Evolutionary conservation across 208 protist species (phyloP).

Genomic region (Acanthamoeba rhysodes): DNA sequence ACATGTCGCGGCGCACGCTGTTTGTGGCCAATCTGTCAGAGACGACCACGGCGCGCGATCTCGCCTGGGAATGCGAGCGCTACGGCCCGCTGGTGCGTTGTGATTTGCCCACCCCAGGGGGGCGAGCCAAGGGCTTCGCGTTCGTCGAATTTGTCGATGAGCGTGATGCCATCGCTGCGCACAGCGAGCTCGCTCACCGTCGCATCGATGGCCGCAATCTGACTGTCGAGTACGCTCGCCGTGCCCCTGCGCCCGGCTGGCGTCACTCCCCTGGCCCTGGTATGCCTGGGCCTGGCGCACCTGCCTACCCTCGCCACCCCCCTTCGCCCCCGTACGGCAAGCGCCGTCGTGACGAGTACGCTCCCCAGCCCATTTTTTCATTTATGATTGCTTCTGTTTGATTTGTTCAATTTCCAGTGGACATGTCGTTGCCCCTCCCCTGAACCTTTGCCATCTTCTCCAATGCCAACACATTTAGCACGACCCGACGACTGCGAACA

Average conservation of each 20-base stretch:
- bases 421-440: background rate
- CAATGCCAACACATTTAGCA: background rate
- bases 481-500: background rate
- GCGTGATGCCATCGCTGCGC: slow-evolving; percentile 49
- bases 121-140: slow-evolving; percentile 41
- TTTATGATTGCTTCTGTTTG: background rate
- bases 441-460: background rate
- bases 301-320: slow-evolving; percentile 4
- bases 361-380: background rate
- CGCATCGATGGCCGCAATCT: slow-evolving; percentile 38
- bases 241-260: slow-evolving; percentile 60
- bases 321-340: slow-evolving; percentile 58
- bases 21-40: slow-evolving; percentile 56
- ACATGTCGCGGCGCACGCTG: slow-evolving; percentile 43
- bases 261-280: background rate
- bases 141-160: slow-evolving; percentile 67
- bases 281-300: background rate
- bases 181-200: slow-evolving; percentile 4
- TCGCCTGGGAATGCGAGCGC: slow-evolving; percentile 70
- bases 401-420: background rate
- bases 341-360: slow-evolving; percentile 35
- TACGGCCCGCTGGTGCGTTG: slow-evolving; percentile 64
- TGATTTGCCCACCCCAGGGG: slow-evolving; percentile 58
- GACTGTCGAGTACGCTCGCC: slow-evolving; percentile 46
- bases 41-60: slow-evolving; percentile 40